Base-by-base conservation (phyloP, 805 yeast genomes). In the Middelhovenomyces tepae region DNA sequence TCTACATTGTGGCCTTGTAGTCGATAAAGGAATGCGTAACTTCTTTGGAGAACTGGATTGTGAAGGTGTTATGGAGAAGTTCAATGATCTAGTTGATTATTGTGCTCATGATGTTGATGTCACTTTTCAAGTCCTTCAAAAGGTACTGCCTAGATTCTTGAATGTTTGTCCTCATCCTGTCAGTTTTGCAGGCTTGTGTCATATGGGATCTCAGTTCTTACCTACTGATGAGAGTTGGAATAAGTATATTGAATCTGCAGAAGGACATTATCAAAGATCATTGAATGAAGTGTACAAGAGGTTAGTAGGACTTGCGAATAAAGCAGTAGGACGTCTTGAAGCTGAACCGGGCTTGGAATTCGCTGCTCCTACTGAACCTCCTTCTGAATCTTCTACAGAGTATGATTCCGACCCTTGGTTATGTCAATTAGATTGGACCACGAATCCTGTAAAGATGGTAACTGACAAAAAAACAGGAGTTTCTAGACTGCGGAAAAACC, bases 101-200 rank as follows among this genome's bases (percentile, higher is more conserved):
- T 93, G 98, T 66, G 85, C 95, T 1, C 59, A 56, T 4, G 99
- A 91, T 59, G 95, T 86, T 0, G 59, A 61, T 5, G 77, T 78
- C 1, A 91, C 98, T 0, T 78, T 69, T 46, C 60, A 60, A 38
- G 84, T 89, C 2, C 77, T 78, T 43, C 62, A 67, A 37, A 73
- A 73, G 38, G 71, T 86, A 1, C 72, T 76, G 20, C 95, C 95
- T 1, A 59, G 62, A 22, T 91, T 83, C 48, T 54, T 70, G 17
- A 47, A 62, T 20, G 69, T 73, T 32, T 75, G 87, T 27, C 95
- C 98, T 0, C 98, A 91, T 56, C 96, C 98, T 0, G 94, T 89
- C 2, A 82, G 94, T 10, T 80, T 87, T 60, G 87, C 91, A 1
- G 95, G 95, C 2, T 60, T 91, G 28, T 66, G 79, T 43, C 78